These are phyloP conservation scores for Ambrosia hybrid DNA, from an alignment of 140 eudicot genomes.

Conservation along the genomic window DNA sequence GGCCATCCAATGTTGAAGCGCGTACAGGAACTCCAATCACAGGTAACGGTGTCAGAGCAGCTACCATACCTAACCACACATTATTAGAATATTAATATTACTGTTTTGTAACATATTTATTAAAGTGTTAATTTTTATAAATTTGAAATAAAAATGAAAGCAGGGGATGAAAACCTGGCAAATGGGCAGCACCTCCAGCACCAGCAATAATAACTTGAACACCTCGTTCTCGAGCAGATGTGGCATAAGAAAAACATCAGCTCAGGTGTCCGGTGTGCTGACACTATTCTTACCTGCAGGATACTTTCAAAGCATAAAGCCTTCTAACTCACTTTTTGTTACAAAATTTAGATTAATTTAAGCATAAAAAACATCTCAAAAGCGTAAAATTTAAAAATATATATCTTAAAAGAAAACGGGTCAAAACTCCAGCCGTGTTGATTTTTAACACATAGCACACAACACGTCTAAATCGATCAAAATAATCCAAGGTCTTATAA, in stretches of 20 bases:
- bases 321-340: neutral
- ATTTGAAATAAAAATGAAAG: neutral
- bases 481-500: neutral
- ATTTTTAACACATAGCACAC: constrained; percentile 8
- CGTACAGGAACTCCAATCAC: constrained; percentile 99
- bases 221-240: constrained; percentile 83
- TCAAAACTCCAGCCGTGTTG: neutral
- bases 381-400: neutral
- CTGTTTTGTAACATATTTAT: neutral
- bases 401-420: neutral
- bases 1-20: constrained; percentile 86
- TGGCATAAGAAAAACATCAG: constrained; percentile 87
- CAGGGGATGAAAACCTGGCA: constrained; percentile 63
- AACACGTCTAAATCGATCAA: neutral
- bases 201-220: constrained; percentile 94
- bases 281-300: constrained; percentile 82
- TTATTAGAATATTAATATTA: constrained; percentile 6
- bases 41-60: constrained; percentile 93
- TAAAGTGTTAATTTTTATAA: neutral
- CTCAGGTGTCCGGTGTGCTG: constrained; percentile 96
- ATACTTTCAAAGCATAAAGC: neutral
- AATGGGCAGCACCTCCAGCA: constrained; percentile 98
- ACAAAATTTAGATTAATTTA: neutral
- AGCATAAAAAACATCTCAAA: neutral
- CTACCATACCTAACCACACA: constrained; percentile 73